Conservation (phyloP, 192 early-diverging fungal species). For the Linnemannia exigua region DNA sequence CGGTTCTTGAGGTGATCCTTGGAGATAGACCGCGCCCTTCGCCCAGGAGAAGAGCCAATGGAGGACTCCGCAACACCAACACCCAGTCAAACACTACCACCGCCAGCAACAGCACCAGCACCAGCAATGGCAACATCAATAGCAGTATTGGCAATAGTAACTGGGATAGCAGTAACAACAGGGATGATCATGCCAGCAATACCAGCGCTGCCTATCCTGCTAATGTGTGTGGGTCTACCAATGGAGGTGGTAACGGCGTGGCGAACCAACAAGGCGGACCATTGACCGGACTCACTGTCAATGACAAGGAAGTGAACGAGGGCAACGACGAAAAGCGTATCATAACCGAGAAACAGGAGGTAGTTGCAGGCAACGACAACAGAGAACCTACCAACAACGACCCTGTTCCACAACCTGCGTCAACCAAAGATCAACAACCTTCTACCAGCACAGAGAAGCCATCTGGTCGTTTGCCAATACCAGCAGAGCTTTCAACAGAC, state of each 20-base stretch:
- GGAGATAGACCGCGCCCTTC: background rate
- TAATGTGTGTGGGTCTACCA: background rate
- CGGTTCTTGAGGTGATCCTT: slow-evolving; percentile 20
- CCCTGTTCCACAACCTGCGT: background rate
- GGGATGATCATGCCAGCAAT: background rate
- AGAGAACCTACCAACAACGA: background rate
- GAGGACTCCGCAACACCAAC: background rate
- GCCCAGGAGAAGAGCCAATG: background rate
- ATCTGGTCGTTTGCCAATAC: background rate
- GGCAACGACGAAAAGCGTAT: background rate
- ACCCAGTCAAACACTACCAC: too few species aligned
- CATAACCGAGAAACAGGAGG: background rate
- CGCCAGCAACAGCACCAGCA: too few species aligned
- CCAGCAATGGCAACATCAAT: too few species aligned
- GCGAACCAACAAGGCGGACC: background rate
- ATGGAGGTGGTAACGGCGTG: background rate
- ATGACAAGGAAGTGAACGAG: background rate
- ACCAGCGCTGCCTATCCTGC: background rate
- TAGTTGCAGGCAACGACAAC: background rate
- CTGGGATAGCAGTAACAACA: too few species aligned
- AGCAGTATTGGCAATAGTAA: too few species aligned
- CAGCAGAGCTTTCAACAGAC: background rate
- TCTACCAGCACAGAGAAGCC: background rate
- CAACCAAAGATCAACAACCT: background rate
- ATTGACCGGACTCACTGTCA: background rate